These are phyloP conservation scores for Cladosporium sp. DNA, from an alignment of 2,329 filamentous ascomycete species.

Conservation along the genomic window DNA sequence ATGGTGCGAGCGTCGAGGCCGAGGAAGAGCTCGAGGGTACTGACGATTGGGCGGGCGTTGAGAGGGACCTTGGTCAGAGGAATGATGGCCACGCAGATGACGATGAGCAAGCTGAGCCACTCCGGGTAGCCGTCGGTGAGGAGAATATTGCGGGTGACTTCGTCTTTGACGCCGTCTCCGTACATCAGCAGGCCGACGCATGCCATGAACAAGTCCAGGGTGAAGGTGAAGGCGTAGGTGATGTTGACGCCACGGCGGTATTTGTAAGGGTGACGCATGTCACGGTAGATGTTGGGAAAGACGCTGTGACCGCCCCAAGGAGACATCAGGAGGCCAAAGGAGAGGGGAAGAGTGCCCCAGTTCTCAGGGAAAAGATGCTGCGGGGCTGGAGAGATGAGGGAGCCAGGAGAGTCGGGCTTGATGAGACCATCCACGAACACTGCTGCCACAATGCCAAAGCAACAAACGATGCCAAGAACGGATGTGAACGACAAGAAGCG, in stretches of 20 bases:
- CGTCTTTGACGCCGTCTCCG: conserved; percentile 77
- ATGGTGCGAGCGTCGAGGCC: conserved; percentile 60
- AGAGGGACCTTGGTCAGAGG: conserved; percentile 77
- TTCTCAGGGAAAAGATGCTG: conserved; percentile 80
- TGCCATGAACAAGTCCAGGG: conserved; percentile 75
- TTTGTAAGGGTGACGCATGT: conserved; percentile 77
- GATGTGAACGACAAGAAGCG: conserved; percentile 83
- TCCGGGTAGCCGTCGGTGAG: conserved; percentile 66
- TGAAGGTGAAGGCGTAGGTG: conserved; percentile 78
- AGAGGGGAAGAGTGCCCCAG: conserved; percentile 80
- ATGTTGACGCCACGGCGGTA: conserved; percentile 68
- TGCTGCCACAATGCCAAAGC: conserved; percentile 78
- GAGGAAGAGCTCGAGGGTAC: conserved; percentile 72
- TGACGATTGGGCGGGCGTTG: conserved; percentile 74
- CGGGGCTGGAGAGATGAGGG: conserved; percentile 68
- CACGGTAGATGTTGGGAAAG: conserved; percentile 79
- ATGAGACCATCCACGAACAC: conserved; percentile 80
- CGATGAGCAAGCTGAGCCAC: conserved; percentile 69
- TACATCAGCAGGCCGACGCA: conserved; percentile 90
- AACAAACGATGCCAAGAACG: conserved; percentile 85
- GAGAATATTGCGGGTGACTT: conserved; percentile 87
- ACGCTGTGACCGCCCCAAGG: conserved; percentile 66
- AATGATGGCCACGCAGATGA: conserved; percentile 83
- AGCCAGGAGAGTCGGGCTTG: conserved; percentile 73
- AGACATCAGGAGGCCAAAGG: conserved; percentile 84